These are phyloP conservation scores for Candolleomyces eurysporus DNA, from an alignment of 768 basidiomycete species.

Conservation along the genomic window DNA sequence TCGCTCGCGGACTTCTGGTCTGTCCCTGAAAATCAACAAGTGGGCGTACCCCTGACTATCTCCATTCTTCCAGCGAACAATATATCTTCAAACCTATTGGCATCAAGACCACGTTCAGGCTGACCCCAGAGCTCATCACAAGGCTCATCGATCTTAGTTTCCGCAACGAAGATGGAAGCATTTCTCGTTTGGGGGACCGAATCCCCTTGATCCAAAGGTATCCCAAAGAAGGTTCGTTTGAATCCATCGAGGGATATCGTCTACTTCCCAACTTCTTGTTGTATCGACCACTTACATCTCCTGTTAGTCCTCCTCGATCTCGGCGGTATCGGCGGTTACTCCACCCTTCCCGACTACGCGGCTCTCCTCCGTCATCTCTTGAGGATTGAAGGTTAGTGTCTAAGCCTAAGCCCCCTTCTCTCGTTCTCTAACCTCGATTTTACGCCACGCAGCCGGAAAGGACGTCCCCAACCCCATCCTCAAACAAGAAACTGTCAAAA, in stretches of 20 bases:
- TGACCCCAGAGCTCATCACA: constrained; percentile 22
- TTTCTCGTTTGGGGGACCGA: constrained; percentile 16
- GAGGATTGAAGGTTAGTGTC: constrained; percentile 22
- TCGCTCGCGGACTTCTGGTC: constrained; percentile 28
- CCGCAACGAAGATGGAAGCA: constrained; percentile 17
- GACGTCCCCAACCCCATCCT: constrained; percentile 16
- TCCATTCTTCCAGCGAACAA: constrained; percentile 17
- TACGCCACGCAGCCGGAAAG: constrained; percentile 2
- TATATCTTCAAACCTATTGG: constrained; percentile 29
- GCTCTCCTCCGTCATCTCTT: constrained; percentile 26
- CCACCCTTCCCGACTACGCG: constrained; percentile 25
- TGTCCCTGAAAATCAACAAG: neutral
- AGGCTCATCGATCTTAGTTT: constrained; percentile 17
- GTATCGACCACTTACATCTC: neutral
- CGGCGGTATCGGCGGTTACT: constrained; percentile 25
- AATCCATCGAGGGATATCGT: neutral
- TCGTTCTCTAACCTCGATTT: neutral
- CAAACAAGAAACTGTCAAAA: constrained; percentile 14
- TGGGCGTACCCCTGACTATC: neutral
- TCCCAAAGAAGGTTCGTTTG: constrained; percentile 18
- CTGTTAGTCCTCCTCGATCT: constrained; percentile 17
- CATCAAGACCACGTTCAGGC: constrained; percentile 24
- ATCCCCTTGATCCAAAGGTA: constrained; percentile 19
- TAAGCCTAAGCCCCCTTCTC: neutral
- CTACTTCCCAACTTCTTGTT: neutral